Evolutionary conservation across 2,329 filamentous ascomycete species (phyloP), one percentile per base, ranked within the genome.

Genomic region (Claviceps africana): DNA sequence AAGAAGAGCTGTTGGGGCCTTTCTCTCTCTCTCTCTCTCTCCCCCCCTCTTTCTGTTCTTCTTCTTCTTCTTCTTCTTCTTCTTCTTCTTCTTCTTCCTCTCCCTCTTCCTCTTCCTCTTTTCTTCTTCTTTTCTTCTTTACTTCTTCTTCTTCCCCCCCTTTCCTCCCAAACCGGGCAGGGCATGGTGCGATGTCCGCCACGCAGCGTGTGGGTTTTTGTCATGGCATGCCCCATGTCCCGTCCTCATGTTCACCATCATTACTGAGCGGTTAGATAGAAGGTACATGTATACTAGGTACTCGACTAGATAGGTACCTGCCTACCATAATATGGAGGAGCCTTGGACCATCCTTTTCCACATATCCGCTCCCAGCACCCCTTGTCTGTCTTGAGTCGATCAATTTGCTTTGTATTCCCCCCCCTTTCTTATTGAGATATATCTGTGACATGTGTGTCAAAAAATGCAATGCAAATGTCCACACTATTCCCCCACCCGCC

Each of bases 381-480:
- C 15, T 43, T 3, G 7, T 40, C 37, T 50, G 25, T 13, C 15
- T 44, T 33, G 3, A 19, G 7, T 25, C 40, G 33, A 15, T 28
- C 10, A 30, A 19, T 11, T 48, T 13, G 5, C 11, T 19, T 46
- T 37, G 6, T 44, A 4, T 42, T 40, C 22, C 37, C 10, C 8
- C n/a, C 9, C 21, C 39, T 31, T 37, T 9, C 21, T 6, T 21
- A n/a, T 31, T 33, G 30, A 19, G 19, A 28, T 45, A 9, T 13
- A 45, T 39, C 30, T 21, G 31, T 45, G 42, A 25, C 31, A 43
- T 31, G 10, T 19, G 37, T 33, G 11, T 33, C n/a, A n/a, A 51
- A 50, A 35, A 35, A 39, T 51, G 30, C 30, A 51, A 30, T 11
- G 49, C 39, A 44, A 51, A 51, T 51, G 21, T 15, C 48, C 48